These are phyloP conservation scores for Clavispora carvajalis DNA, from an alignment of 805 yeast species.

Conservation along the genomic window DNA sequence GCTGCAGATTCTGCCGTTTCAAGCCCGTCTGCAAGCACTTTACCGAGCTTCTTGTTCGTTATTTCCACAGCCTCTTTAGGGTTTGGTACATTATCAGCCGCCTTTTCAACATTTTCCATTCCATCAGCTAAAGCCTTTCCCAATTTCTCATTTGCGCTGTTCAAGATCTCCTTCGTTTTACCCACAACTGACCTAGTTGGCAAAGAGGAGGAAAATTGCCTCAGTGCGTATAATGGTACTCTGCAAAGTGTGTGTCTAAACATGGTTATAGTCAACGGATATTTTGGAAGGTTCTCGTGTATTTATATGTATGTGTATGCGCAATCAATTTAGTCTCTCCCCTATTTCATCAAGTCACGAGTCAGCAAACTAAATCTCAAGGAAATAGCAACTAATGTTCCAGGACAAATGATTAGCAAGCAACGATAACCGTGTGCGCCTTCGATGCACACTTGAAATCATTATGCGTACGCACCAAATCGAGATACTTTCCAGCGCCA, in stretches of 20 bases:
- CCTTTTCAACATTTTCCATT: conserved; percentile 21
- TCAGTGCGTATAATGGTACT: not conserved
- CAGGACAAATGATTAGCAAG: not conserved
- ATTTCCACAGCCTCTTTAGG: conserved; percentile 25
- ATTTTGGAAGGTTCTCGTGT: no score
- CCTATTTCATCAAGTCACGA: not conserved
- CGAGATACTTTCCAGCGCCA: not conserved
- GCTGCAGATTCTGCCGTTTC: conserved; percentile 25
- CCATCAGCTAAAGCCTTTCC: conserved; percentile 33
- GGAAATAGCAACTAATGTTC: not conserved
- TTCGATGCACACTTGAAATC: not conserved
- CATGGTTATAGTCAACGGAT: no score
- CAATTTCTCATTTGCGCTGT: conserved; percentile 24
- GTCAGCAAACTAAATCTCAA: not conserved
- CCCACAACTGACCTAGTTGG: not conserved
- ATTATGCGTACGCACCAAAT: not conserved
- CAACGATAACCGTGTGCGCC: not conserved
- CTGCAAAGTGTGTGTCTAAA: not conserved
- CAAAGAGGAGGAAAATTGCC: not conserved
- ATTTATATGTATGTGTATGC: not conserved
- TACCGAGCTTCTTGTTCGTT: conserved; percentile 27
- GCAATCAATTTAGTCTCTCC: not conserved
- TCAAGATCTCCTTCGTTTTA: conserved; percentile 19
- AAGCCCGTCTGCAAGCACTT: conserved; percentile 29
- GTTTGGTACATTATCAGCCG: conserved; percentile 12